Evolutionary conservation across 2,329 filamentous ascomycete genomes (phyloP).

Genomic region (Alternaria panax): DNA sequence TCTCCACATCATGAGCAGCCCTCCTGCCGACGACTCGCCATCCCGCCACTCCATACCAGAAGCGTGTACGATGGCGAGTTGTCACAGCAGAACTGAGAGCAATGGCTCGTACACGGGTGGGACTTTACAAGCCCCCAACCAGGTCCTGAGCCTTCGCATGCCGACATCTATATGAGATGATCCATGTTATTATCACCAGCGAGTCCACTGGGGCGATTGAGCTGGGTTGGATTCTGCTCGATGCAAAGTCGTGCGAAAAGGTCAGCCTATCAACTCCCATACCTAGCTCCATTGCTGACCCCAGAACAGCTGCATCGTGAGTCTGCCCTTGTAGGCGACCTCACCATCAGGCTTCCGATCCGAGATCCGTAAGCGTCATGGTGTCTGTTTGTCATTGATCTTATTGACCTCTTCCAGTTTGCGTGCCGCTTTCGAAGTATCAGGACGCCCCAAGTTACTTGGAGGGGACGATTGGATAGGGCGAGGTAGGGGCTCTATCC

Average conservation of each 20-base stretch:
- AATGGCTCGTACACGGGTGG: not conserved
- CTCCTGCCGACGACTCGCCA: not conserved
- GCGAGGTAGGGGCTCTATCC: slow-evolving; percentile 4
- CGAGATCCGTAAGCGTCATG: too few relatives aligned
- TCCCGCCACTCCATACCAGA: not conserved
- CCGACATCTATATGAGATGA: slow-evolving; percentile 18
- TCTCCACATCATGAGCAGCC: not conserved
- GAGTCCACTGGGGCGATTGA: slow-evolving; percentile 99
- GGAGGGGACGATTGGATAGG: slow-evolving; percentile 5
- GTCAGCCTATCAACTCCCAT: slow-evolving; percentile 56
- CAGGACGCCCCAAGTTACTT: slow-evolving; percentile 4
- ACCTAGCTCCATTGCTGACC: slow-evolving; percentile 11
- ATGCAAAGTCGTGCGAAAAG: slow-evolving; percentile 91
- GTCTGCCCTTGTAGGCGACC: slow-evolving; percentile 76
- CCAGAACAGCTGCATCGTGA: slow-evolving; percentile 82
- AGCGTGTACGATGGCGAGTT: not conserved
- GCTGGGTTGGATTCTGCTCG: slow-evolving; percentile 95
- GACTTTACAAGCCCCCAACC: not conserved
- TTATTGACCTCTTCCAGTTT: not conserved
- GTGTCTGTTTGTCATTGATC: too few relatives aligned
- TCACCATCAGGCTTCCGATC: not conserved
- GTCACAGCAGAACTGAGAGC: not conserved
- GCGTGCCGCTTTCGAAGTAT: not conserved
- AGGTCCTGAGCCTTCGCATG: slow-evolving; percentile 30
- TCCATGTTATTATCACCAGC: slow-evolving; percentile 70